Evolutionary conservation across 2,329 filamentous ascomycete species (phyloP), one percentile per base, ranked within the genome.

Genomic region (Xylaria sp.): DNA sequence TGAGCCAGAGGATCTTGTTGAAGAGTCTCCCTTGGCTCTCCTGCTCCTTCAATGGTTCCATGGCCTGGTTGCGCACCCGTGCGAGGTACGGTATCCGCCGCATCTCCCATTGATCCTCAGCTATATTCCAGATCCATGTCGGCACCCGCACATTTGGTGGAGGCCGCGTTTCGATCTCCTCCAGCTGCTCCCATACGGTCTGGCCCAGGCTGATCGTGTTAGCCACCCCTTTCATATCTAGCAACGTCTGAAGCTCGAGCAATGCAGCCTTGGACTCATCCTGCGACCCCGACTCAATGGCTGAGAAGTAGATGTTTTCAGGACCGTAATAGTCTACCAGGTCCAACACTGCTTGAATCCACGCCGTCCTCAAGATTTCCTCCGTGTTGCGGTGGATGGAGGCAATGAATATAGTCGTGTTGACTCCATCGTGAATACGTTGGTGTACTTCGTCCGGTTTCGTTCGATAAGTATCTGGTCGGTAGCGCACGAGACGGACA

Each of bases 31-130:
- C 88, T 59, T 85, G 78, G 31, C 77, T 77, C 12, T 83, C 79
- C 54, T 90, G 76, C 55, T 84, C 81, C 48, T 81, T 79, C 69
- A 93, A 77, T 2, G 89, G 90, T 71, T 86, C 80, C 78, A 93
- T 82, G 13, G 86, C 86, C 71, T 83, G 79, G 79, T 94, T 93
- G 46, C 91, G 86, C 61, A 91, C 78, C 7, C 82, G 82, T 0
- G 91, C 85, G 33, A 93, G 83, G 77, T 91, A 93, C 0, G 90
- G 89, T 74, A 93, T 92, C 43, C 91, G 85, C 55, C 91, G 81
- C 72, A 91, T 77, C 72, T 89, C 88, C 73, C 82, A 87, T 64
- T 82, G 82, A 2, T 83, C 83, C 43, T 83, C 79, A 1, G 84
- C 80, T 10, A 83, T 85, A 67, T 85, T 80, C 78, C 80, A 82